Evolutionary conservation across 495 filamentous ascomycete species (phyloP).

Genomic region (Penicillium macrosclerotiorum): DNA sequence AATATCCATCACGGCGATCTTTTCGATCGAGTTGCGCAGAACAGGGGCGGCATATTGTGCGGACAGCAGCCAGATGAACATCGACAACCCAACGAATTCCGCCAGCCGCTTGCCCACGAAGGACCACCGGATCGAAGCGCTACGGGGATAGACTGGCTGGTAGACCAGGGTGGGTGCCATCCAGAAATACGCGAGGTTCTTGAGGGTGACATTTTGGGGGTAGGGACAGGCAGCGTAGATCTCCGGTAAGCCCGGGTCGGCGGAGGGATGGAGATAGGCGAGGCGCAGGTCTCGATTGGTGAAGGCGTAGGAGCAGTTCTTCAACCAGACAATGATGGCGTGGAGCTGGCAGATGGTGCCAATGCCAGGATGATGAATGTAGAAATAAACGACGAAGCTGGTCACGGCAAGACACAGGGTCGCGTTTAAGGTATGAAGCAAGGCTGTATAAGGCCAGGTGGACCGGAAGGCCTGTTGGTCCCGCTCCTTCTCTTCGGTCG

Average conservation of each 20-base stretch:
- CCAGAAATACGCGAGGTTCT: conserved; percentile 92
- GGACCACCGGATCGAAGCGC: conserved; percentile 70
- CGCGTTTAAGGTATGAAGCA: conserved; percentile 77
- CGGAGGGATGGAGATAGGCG: conserved; percentile 69
- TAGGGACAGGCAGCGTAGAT: conserved; percentile 85
- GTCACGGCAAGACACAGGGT: conserved; percentile 76
- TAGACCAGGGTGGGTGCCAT: conserved; percentile 95
- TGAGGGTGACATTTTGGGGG: conserved; percentile 81
- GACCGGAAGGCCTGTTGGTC: conserved; percentile 55
- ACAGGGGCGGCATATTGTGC: conserved; percentile 93
- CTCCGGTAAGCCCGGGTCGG: conserved; percentile 62
- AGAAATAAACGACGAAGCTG: conserved; percentile 81
- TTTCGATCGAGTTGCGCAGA: conserved; percentile 81
- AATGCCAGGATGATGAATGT: conserved; percentile 89
- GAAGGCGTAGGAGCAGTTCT: conserved; percentile 92
- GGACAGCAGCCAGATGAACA: conserved; percentile 89
- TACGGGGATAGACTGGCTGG: conserved; percentile 92
- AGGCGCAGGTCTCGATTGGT: conserved; percentile 94
- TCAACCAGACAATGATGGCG: conserved; percentile 93
- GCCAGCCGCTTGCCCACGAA: conserved; percentile 81
- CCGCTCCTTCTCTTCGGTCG: conserved; percentile 52
- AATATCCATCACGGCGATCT: conserved; percentile 78
- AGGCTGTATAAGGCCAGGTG: conserved; percentile 75
- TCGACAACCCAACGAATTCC: conserved; percentile 69
- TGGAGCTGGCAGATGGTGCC: conserved; percentile 88